Evolutionary conservation across 2,329 filamentous ascomycete species (phyloP).

Genomic region (Xylariaceae sp.): DNA sequence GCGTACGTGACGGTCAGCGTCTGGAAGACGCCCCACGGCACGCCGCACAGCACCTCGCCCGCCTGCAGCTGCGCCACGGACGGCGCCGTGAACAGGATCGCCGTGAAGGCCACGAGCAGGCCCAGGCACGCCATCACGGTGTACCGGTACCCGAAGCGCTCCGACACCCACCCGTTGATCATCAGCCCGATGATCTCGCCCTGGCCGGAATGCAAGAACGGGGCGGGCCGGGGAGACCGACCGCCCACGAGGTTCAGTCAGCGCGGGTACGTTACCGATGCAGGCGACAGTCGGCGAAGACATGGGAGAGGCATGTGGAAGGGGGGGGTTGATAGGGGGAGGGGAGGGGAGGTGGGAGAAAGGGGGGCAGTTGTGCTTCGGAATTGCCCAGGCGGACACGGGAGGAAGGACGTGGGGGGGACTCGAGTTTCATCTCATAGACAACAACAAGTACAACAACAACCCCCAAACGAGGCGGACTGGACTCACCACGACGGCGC

Average conservation of each 20-base stretch:
- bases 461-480: no score
- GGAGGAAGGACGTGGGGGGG: not conserved
- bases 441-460: no score
- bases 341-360: not conserved
- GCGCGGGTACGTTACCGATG: no score
- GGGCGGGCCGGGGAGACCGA: no score
- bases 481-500: constrained; percentile 23
- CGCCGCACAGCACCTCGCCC: constrained; percentile 56
- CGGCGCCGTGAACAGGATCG: constrained; percentile 58
- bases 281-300: not conserved
- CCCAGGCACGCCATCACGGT: constrained; percentile 53
- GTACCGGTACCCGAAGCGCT: constrained; percentile 60
- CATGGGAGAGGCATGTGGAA: not conserved
- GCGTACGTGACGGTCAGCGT: constrained; percentile 57
- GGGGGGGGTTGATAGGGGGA: not conserved
- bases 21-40: constrained; percentile 56
- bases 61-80: constrained; percentile 51
- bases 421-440: no score
- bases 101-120: constrained; percentile 48
- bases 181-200: constrained; percentile 62
- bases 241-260: no score
- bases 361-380: no score
- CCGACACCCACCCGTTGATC: constrained; percentile 57
- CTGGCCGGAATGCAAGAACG: no score
- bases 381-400: not conserved